Base-by-base conservation (phyloP, 768 basidiomycete genomes). In the Lyophyllum atratum region DNA sequence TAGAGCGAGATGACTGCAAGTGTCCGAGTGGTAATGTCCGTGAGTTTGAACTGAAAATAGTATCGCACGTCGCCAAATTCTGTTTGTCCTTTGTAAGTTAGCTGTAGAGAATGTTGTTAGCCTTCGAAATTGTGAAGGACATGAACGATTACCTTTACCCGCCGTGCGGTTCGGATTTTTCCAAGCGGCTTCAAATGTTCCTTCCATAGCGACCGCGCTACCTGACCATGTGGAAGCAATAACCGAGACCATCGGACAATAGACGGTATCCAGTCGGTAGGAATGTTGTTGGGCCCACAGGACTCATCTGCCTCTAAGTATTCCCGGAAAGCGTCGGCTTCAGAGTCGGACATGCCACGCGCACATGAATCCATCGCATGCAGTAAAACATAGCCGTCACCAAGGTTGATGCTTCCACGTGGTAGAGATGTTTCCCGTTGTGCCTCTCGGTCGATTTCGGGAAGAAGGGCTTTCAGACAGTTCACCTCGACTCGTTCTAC, bases 381-480 rank as follows among this genome's bases (percentile, higher is more conserved):
- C 12, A 68, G 64, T 8, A 69, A 52, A 21, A 59, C 45, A 52
- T 61, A 69, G 4, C 63, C 61, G 33, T 60, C 44, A 3, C 67
- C 69, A 22, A 70, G 53, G 31, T 63, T 57, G 4, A 40, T n/a
- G 39, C n/a, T 22, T 7, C 33, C 49, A 22, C 33, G 49, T 7
- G 43, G 43, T 24, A 44, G 22, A 4, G 17, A 4, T 42, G n/a
- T 45, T 45, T 57, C 42, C 14, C 49, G 33, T 34, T 55, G 53
- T 4, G 24, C n/a, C 1, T 26, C 46, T 33, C 21, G 21, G 10
- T 54, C 52, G 29, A 61, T 50, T 15, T 59, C 42, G 1, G 60
- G 48, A 43, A 56, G 17, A 25, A 62, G 43, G 19, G 44, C 29
- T 24, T 57, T 64, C 9, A 66, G 43, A 2, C 54, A 51, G 40